phyloP scores from a whole-genome alignment of 2,329 filamentous ascomycete species.

The Epichloe typhina region DNA sequence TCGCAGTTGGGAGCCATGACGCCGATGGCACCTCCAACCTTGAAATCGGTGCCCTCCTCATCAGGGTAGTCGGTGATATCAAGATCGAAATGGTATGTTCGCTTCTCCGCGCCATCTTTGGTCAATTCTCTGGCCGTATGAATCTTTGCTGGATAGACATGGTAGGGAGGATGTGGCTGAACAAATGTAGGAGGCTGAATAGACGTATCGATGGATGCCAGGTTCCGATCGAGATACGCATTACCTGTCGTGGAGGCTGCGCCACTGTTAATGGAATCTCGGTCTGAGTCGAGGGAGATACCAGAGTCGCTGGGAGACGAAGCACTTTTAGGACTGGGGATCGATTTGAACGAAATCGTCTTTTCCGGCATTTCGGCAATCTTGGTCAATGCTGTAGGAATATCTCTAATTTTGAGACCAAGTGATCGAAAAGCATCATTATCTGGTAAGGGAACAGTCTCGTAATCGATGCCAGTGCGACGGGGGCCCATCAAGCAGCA shows the following conservation, averaged over 20 bases:
- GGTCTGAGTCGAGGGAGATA: conserved; percentile 28
- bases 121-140: conserved; percentile 79
- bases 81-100: conserved; percentile 94
- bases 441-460: conserved; percentile 49
- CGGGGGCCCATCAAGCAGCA: conserved; percentile 43
- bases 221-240: conserved; percentile 8
- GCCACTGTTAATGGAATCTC: conserved; percentile 8
- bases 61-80: conserved; percentile 90
- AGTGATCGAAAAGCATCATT: conserved; percentile 77
- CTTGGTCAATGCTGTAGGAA: conserved; percentile 61
- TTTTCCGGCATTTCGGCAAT: conserved; percentile 61
- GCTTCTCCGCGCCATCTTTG: conserved; percentile 78
- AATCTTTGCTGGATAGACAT: conserved; percentile 82
- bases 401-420: conserved; percentile 58
- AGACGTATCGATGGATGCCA: conserved; percentile 35
- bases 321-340: conserved; percentile 24
- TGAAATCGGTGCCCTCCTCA: conserved; percentile 79
- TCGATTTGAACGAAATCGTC: conserved; percentile 55
- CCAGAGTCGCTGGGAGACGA: conserved; percentile 37
- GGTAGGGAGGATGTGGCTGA: conserved; percentile 85
- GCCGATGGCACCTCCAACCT: conserved; percentile 90
- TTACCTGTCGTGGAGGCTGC: conserved; percentile 19
- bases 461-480: conserved; percentile 35
- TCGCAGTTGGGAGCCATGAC: conserved; percentile 79
- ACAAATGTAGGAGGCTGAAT: conserved; percentile 78